These are phyloP conservation scores for Heimioporus sp. DNA, from an alignment of 768 basidiomycete species.

Conservation along the genomic window DNA sequence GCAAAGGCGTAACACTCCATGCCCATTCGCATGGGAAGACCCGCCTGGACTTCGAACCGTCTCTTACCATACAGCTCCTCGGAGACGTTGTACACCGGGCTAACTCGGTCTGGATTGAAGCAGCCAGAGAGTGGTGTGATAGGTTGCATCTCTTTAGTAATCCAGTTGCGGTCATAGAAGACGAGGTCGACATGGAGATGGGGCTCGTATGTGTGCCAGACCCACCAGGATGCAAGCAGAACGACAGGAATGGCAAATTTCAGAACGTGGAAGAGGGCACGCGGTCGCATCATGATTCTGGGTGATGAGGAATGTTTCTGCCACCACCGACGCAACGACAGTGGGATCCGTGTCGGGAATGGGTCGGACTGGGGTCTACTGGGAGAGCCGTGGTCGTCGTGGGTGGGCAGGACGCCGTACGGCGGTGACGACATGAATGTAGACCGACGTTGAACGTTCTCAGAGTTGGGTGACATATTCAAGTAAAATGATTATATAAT, in stretches of 20 bases:
- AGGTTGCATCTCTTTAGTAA: slow-evolving; percentile 65
- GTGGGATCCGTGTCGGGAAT: neutral
- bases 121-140: slow-evolving; percentile 69
- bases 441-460: too few relatives aligned
- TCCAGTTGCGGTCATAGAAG: slow-evolving; percentile 76
- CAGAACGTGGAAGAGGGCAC: slow-evolving; percentile 36
- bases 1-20: slow-evolving; percentile 93
- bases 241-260: slow-evolving; percentile 43
- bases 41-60: slow-evolving; percentile 74
- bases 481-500: too few relatives aligned
- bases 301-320: neutral
- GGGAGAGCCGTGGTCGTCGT: slow-evolving; percentile 9
- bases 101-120: slow-evolving; percentile 60
- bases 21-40: slow-evolving; percentile 73
- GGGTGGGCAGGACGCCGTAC: slow-evolving; percentile 8
- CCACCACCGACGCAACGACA: slow-evolving; percentile 9
- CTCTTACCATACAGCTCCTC: slow-evolving; percentile 61
- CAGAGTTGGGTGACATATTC: too few relatives aligned
- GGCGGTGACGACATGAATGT: slow-evolving; percentile 8
- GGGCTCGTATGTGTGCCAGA: slow-evolving; percentile 64
- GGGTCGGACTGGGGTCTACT: neutral
- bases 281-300: slow-evolving; percentile 22
- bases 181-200: slow-evolving; percentile 73
- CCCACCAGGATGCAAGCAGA: slow-evolving; percentile 29
- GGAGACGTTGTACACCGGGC: slow-evolving; percentile 66